Evolutionary conservation across 1,284 basidiomycete species (phyloP).

Genomic region (Sparassis latifolia): DNA sequence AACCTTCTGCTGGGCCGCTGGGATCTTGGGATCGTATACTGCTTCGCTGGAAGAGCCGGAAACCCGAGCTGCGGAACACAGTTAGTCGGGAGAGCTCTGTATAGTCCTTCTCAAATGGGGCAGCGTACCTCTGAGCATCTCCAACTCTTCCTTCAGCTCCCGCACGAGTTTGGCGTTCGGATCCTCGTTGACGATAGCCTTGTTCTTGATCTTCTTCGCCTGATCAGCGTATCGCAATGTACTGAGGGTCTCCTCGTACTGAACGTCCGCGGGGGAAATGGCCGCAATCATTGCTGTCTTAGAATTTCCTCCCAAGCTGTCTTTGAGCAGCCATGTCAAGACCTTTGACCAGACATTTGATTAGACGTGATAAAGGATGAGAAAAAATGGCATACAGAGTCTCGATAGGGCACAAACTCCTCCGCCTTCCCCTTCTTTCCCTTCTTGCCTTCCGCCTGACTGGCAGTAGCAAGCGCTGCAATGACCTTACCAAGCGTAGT

Average conservation of each 20-base stretch:
- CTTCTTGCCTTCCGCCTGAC: slow-evolving; percentile 63
- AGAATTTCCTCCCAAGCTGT: slow-evolving; percentile 92
- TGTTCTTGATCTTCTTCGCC: slow-evolving; percentile 99
- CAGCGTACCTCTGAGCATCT: slow-evolving; percentile 72
- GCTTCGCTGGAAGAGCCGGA: slow-evolving; percentile 62
- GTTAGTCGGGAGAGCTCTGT: slow-evolving; percentile 2
- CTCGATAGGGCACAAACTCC: slow-evolving; percentile 91
- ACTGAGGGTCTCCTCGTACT: slow-evolving; percentile 93
- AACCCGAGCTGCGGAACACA: slow-evolving; percentile 54
- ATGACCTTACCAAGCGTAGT: slow-evolving; percentile 98
- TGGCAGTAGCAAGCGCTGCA: slow-evolving; percentile 79
- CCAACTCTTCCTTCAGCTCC: slow-evolving; percentile 96
- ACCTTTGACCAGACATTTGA: slow-evolving; percentile 41
- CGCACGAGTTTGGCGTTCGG: slow-evolving; percentile 98
- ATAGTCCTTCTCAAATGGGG: background rate
- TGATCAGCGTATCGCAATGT: slow-evolving; percentile 96
- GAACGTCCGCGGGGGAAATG: slow-evolving; percentile 87
- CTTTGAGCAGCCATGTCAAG: slow-evolving; percentile 96
- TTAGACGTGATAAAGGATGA: background rate
- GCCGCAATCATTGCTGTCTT: slow-evolving; percentile 98
- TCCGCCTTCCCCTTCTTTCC: slow-evolving; percentile 81
- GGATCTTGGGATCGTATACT: slow-evolving; percentile 82
- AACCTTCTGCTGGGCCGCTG: slow-evolving; percentile 93
- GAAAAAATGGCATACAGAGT: slow-evolving; percentile 52
- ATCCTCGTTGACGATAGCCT: slow-evolving; percentile 98